Base-by-base conservation (phyloP, 352 stramenopile species). In the Thalassiosira hispida region DNA sequence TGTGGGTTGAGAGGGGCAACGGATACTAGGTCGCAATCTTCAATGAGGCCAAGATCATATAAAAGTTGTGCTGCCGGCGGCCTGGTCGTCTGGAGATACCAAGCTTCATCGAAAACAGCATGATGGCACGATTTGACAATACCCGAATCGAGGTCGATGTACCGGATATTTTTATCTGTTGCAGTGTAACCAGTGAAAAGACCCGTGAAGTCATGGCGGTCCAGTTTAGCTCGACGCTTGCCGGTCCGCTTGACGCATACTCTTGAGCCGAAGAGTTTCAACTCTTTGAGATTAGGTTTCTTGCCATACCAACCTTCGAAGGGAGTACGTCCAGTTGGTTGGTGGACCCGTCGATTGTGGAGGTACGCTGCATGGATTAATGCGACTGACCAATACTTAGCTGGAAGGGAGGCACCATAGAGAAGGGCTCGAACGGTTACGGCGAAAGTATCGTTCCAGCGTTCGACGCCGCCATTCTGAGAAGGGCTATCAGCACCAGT, bases 151-250 rank as follows among this genome's bases (percentile, higher is more conserved):
- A 80, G 7, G 44, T 70, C 72, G 1, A 80, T 66, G 35, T 74
- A 80, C 0, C 23, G 1, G n/a, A 80, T 65, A 22, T 80, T 80
- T 7, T 61, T 2, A 33, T 71, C 55, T 2, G 73, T 81, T 2
- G 65, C 64, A 18, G 57, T 75, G 59, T 84, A 86, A 0, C 77
- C 77, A 16, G 86, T 20, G 55, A 88, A 88, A n/a, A 86, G 73
- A 18, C 77, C 81, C 7, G 60, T 47, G n/a, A 81, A 82, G 6
- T 65, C 23, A 62, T 80, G 38, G n/a, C 22, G 38, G 22, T 84
- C 68, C 7, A 81, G 22, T 11, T 77, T 78, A 12, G 61, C 35
- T 0, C 38, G 29, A 6, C 57, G 46, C n/a, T 75, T 27, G 0
- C 51, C 55, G 0, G 77, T 57, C 1, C 53, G 40, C 44, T 77